Evolutionary conservation across 345 rosid genomes (phyloP), one percentile per base, ranked within the genome.

Genomic region (Jatropha curcas): DNA sequence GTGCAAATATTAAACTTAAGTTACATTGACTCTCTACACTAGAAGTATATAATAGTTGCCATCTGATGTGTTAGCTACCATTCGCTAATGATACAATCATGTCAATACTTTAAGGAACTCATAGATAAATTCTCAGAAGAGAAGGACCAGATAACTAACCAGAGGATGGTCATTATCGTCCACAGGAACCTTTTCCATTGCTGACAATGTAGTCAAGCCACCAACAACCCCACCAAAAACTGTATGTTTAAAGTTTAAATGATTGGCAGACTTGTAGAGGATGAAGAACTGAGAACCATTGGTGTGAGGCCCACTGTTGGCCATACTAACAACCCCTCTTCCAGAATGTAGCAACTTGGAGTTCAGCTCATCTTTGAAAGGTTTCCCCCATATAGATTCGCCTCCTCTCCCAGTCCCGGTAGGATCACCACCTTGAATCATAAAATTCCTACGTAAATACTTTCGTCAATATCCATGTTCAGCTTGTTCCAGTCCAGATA

Each of bases 361-460:
- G 85, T 95, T 91, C 20, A 84, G 64, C 74, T 95, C 99, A 72
- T 91, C 99, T 78, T 93, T 91, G 86, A 91, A 95, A 76, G 96
- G 94, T 82, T 91, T 91, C 46, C 97, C 98, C 98, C 99, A 91
- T 61, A 92, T 93, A 7, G 98, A 92, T 83, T 95, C 89, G 17
- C 98, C 98, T 72, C 98, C 97, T 74, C 45, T 84, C 77, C 96
- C 97, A 46, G 94, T 92, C 35, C 98, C 93, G 66, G 93, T 93
- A 62, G 99, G 99, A 82, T 95, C 98, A 59, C 99, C 96, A 27
- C 98, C 98, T 88, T 95, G 99, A 80, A 95, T 91, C 97, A 91
- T 95, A 79, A 92, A 95, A 86, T 90, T 95, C 87, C 98, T 88
- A 74, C 27, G 68, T 22, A 65, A 57, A 60, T 16, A 22, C 11